Evolutionary conservation across 139 green algal species (phyloP).

Genomic region (Closterium sp.): DNA sequence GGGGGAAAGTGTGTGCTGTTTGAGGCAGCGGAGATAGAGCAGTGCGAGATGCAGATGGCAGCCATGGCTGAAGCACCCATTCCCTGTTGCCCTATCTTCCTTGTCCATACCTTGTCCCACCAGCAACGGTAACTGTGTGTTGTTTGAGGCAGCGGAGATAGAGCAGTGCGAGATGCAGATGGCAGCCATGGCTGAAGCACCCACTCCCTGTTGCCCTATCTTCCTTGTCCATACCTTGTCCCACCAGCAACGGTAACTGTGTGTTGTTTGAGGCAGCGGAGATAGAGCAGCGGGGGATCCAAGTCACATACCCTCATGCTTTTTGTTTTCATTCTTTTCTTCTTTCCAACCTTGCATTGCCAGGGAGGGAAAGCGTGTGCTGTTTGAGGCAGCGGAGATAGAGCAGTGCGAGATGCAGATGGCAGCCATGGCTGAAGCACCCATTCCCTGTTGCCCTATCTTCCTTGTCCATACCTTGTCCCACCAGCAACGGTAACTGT

Average conservation of each 20-base stretch:
- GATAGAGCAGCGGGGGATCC: too few species aligned
- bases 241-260: too few species aligned
- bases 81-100: background rate
- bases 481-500: slow-evolving; percentile 1
- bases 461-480: background rate
- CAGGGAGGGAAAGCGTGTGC: too few species aligned
- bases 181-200: background rate
- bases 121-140: slow-evolving; percentile 12
- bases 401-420: background rate
- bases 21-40: slow-evolving; percentile 17
- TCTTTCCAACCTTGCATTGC: too few species aligned
- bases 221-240: background rate
- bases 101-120: background rate
- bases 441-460: too few species aligned
- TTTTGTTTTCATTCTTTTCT: too few species aligned
- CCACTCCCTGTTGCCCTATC: too few species aligned
- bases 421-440: too few species aligned
- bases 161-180: background rate
- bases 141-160: slow-evolving; percentile 25
- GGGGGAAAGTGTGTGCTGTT: background rate
- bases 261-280: too few species aligned
- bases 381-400: slow-evolving; percentile 25
- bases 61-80: too few species aligned
- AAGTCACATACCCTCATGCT: background rate
- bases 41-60: background rate